Percentiles rank a stretch among this genome's conserved stretches.
These are phyloP conservation scores for Penicillium silybi DNA, from an alignment of 495 filamentous ascomycete species.

Conservation along the genomic window DNA sequence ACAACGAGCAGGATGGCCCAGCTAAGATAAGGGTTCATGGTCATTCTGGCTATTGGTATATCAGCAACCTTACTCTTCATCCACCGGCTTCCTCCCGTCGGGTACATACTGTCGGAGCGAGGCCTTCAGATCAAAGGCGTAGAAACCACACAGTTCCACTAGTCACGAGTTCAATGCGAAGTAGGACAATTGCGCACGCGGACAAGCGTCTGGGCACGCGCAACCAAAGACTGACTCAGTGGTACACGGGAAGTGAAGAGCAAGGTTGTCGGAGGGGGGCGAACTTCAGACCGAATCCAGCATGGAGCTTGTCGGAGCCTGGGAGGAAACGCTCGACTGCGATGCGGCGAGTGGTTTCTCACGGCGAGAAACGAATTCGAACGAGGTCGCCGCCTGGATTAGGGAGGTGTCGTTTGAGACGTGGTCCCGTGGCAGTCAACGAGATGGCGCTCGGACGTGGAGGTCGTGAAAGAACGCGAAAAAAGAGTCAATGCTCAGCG, in stretches of 20 bases:
- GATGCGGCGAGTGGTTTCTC: background rate
- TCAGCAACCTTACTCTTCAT: slow-evolving; percentile 9
- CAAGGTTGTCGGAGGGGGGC: background rate
- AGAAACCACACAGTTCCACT: slow-evolving; percentile 1
- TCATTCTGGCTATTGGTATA: slow-evolving; percentile 18
- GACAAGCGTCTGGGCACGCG: slow-evolving; percentile 10
- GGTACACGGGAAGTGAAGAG: slow-evolving; percentile 10
- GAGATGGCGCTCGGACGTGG: slow-evolving; percentile 11
- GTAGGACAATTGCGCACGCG: slow-evolving; percentile 15
- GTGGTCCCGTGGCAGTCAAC: slow-evolving; percentile 2
- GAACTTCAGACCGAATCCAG: slow-evolving; percentile 3
- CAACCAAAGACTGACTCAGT: slow-evolving; percentile 6
- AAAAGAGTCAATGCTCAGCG: slow-evolving; percentile 3
- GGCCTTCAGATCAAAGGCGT: background rate
- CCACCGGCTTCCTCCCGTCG: background rate
- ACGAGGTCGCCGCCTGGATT: background rate
- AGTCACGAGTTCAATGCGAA: slow-evolving; percentile 1
- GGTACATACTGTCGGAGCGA: slow-evolving; percentile 11
- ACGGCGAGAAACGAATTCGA: background rate
- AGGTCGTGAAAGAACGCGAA: slow-evolving; percentile 5
- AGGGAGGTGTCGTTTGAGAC: slow-evolving; percentile 8
- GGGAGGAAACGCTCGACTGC: background rate
- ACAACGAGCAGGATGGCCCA: slow-evolving; percentile 58
- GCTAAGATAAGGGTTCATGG: slow-evolving; percentile 47
- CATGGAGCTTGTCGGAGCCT: slow-evolving; percentile 8